Evolutionary conservation across 2,329 filamentous ascomycete genomes (phyloP).

Genomic region (Talaromyces sp.): DNA sequence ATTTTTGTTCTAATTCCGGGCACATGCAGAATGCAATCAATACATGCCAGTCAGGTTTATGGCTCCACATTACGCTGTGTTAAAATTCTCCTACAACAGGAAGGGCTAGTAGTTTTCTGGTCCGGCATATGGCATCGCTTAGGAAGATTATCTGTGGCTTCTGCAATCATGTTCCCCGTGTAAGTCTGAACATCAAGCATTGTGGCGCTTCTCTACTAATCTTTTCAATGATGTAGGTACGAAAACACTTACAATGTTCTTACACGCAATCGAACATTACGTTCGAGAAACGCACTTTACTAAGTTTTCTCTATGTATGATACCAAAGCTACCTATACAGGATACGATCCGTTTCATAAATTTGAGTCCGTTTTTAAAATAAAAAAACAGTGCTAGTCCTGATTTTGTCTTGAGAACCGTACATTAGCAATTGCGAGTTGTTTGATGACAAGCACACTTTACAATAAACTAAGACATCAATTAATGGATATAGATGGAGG

Average conservation of each 20-base stretch:
- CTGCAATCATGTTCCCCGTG: background rate
- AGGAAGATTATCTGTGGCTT: background rate
- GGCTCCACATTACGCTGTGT: background rate
- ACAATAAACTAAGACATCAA: background rate
- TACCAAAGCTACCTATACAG: background rate
- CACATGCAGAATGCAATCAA: background rate
- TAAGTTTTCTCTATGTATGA: background rate
- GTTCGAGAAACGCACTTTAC: background rate
- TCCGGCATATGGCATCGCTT: background rate
- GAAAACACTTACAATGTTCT: background rate
- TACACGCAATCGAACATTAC: background rate
- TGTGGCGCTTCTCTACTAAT: background rate
- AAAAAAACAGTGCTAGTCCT: background rate
- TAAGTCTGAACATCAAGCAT: background rate
- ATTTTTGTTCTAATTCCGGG: background rate
- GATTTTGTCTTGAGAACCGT: background rate
- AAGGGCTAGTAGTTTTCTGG: background rate
- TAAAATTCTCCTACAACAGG: background rate
- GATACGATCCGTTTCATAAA: background rate
- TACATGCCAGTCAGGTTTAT: background rate
- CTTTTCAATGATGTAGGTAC: background rate
- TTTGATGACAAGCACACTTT: background rate
- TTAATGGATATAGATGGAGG: background rate
- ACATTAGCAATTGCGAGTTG: background rate
- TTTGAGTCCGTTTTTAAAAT: background rate